Percentiles rank a stretch among this genome's conserved stretches.
Evolutionary conservation across 2,329 filamentous ascomycete species (phyloP).

Genomic region (Fusarium sublunatum): DNA sequence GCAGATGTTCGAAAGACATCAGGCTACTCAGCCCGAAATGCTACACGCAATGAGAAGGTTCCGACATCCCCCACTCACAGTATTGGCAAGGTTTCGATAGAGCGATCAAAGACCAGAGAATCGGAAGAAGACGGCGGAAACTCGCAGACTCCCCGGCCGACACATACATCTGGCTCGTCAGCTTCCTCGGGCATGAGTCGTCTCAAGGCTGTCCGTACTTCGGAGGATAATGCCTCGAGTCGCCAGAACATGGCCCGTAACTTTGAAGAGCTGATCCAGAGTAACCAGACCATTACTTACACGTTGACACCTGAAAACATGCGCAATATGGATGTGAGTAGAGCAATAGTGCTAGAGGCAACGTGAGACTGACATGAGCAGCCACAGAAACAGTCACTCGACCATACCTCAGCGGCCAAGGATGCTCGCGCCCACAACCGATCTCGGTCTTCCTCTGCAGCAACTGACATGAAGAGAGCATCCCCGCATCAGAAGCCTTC

Average conservation of each 20-base stretch:
- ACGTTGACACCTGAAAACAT: constrained; percentile 84
- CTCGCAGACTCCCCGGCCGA: constrained; percentile 50
- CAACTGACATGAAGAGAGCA: constrained; percentile 51
- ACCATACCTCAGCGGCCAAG: constrained; percentile 56
- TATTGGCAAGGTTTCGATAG: constrained; percentile 55
- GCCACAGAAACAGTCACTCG: constrained; percentile 57
- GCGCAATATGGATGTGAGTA: constrained; percentile 77
- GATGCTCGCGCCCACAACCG: constrained; percentile 56
- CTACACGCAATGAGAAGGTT: constrained; percentile 34
- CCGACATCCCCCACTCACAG: constrained; percentile 47
- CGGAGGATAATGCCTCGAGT: constrained; percentile 65
- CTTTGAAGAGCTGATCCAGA: constrained; percentile 84
- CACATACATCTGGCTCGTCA: constrained; percentile 63
- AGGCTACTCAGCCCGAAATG: constrained; percentile 40
- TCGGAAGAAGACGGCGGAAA: constrained; percentile 49
- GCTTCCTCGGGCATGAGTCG: constrained; percentile 62
- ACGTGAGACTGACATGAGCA: constrained; percentile 43
- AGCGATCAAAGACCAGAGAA: constrained; percentile 52
- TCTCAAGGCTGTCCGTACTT: constrained; percentile 65
- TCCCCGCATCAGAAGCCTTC: constrained; percentile 32
- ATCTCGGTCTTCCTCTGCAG: constrained; percentile 62
- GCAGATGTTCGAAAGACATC: constrained; percentile 51
- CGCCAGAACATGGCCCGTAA: constrained; percentile 70
- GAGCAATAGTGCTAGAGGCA: no score
- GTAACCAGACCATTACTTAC: constrained; percentile 84